phyloP scores from a whole-genome alignment of 1,284 basidiomycete genomes.

The Ganoderma sinense region DNA sequence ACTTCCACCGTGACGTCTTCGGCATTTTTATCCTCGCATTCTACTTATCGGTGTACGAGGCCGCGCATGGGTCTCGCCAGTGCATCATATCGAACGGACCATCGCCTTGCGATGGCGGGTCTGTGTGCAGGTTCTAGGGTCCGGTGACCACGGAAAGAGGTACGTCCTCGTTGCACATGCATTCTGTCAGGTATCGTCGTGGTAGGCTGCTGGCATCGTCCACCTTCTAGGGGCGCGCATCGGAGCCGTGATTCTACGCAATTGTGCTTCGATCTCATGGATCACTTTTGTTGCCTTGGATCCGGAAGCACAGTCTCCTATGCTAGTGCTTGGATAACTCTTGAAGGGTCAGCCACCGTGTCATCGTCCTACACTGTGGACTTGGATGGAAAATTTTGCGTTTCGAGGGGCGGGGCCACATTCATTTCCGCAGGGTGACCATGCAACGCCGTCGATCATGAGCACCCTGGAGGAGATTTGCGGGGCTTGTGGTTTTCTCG shows the following conservation, averaged over 20 bases:
- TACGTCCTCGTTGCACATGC: background rate
- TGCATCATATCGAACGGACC: background rate
- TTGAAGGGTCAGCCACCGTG: background rate
- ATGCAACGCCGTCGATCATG: background rate
- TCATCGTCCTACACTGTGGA: background rate
- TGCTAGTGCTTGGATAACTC: too few species aligned
- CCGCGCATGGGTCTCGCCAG: too few species aligned
- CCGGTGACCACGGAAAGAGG: background rate
- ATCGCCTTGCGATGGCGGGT: background rate
- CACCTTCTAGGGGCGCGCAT: background rate
- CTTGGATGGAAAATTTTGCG: background rate
- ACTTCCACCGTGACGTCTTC: background rate
- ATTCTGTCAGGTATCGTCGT: background rate
- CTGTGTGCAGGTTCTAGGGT: background rate
- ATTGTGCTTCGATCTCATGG: background rate
- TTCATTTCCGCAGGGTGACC: background rate
- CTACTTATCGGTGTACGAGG: background rate
- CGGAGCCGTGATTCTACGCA: background rate
- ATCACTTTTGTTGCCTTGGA: background rate
- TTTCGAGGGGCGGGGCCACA: background rate
- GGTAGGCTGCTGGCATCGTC: background rate
- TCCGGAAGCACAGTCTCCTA: background rate
- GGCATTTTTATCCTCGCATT: background rate
- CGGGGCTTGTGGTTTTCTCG: background rate
- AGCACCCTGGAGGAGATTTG: background rate